Evolutionary conservation across 257 asterid genomes (phyloP), one percentile per base, ranked within the genome.

Genomic region (Solanum chmielewskii): DNA sequence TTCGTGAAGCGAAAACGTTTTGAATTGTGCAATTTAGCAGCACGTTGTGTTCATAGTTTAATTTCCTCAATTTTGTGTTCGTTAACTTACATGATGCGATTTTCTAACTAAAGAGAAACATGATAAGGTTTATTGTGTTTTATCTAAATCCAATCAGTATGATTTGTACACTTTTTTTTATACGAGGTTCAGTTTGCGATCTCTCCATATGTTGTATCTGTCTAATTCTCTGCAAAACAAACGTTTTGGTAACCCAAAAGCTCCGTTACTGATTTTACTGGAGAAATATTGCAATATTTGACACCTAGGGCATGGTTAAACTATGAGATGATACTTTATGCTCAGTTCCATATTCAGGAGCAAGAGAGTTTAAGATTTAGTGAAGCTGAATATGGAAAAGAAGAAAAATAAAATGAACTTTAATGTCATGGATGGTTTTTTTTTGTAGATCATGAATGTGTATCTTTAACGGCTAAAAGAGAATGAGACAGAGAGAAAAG

Each of bases 201-300:
- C 27, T 15, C 10, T 10, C 47, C 9, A 47, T 47, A 47, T 80
- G 42, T 16, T 80, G 41, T 76, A 45, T 77, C 37, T 81, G 39
- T 29, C 81, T 82, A 44, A 73, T 73, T 74, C 84, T 60, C 5
- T 88, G 74, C 90, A 96, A 98, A 94, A 87, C 91, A 81, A 92
- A 47, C 70, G 84, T 91, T 88, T 76, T 97, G 93, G 98, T 88
- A 82, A 83, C 87, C 71, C 98, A 81, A 89, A 64, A 91, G 80
- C 73, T 93, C 99, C 23, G 92, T 92, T 89, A 93, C 96, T 91
- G 96, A 93, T 86, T 93, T 97, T 74, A 92, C 94, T 86, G 99
- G 95, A 83, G 96, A 93, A 87, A 87, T 60, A 77, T 85, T 97
- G 77, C 99, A 90, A 91, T 95, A 99, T 88, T 91, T 97, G 93